Evolutionary conservation across 2,329 filamentous ascomycete genomes (phyloP).

Genomic region (Calonectria leucothoes): DNA sequence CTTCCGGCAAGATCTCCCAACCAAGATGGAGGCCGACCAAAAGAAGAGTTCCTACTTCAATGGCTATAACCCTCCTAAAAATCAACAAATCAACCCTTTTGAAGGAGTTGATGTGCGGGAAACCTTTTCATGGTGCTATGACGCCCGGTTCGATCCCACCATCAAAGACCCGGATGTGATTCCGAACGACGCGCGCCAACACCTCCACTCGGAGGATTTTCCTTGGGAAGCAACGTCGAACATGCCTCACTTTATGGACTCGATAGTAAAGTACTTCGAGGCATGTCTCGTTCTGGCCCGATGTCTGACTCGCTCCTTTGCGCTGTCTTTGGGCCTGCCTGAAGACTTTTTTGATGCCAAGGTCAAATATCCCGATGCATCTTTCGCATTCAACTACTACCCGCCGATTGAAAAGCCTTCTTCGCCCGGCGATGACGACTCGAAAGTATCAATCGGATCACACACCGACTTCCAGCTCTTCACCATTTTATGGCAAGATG

Average conservation of each 20-base stretch:
- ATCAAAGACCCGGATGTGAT: neutral
- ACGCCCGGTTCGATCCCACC: neutral
- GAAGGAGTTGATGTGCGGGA: neutral
- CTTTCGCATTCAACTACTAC: slow-evolving; percentile 11
- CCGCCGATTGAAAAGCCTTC: neutral
- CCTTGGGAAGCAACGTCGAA: neutral
- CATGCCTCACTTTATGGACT: neutral
- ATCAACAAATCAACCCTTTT: neutral
- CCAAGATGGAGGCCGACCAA: neutral
- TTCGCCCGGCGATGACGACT: neutral
- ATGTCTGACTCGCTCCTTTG: neutral
- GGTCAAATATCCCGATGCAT: neutral
- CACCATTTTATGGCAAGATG: neutral
- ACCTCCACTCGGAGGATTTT: neutral
- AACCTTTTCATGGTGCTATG: slow-evolving; percentile 6
- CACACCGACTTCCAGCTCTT: slow-evolving; percentile 10
- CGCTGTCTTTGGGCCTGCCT: neutral
- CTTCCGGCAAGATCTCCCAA: neutral
- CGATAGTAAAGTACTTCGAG: neutral
- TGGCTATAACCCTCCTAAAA: neutral
- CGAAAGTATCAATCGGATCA: neutral
- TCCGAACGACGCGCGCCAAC: neutral
- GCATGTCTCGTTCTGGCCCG: neutral
- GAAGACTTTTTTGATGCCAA: slow-evolving; percentile 3
- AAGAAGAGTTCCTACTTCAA: neutral